Base-by-base conservation (phyloP, 2,329 filamentous ascomycete species). In the Hypocrella siamensis region DNA sequence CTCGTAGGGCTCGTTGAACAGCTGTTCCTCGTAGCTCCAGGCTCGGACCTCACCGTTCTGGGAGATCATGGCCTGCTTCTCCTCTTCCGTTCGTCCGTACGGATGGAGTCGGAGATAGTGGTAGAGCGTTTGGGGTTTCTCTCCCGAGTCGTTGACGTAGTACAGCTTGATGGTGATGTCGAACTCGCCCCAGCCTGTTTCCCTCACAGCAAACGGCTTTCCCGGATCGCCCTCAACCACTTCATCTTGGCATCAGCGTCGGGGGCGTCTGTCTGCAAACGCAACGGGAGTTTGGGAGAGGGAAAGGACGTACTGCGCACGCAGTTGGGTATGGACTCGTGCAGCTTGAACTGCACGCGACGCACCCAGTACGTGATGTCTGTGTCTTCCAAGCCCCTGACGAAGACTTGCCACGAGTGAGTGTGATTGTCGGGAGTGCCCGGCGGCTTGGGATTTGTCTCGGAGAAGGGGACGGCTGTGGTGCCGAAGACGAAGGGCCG, bases 121-220 rank as follows among this genome's bases (percentile, higher is more conserved):
- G 62, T 90, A 93, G 2, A 93, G 60, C n/a, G 86, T 92, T 56
- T 93, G 83, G 4, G 88, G 82, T 56, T 98, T 98, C 62, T 98
- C 90, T 45, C 74, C 76, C 24, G 77, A 80, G 50, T 92, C 81
- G 34, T 80, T 75, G 34, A 82, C 75, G 57, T 94, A 98, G 61
- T 93, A 93, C 28, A 98, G 68, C 50, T 93, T 85, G 51, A 98
- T 79, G 40, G 86, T 82, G 47, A 98, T 92, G 53, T 90, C 84
- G 60, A 98, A 98, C 58, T 94, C 90, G 47, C 90, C 90, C 82
- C 92, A 98, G 30, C 90, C 90, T 0, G 90, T 96, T 56, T 96
- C 90, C 39, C 74, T 72, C 38, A 96, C 79, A 47, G 83, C 65
- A 47, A 94, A 98, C 9, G 85, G 48, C 39, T 70, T 67, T n/a